Conservation (phyloP, 345 rosid species). For the Kandelia obovata region DNA sequence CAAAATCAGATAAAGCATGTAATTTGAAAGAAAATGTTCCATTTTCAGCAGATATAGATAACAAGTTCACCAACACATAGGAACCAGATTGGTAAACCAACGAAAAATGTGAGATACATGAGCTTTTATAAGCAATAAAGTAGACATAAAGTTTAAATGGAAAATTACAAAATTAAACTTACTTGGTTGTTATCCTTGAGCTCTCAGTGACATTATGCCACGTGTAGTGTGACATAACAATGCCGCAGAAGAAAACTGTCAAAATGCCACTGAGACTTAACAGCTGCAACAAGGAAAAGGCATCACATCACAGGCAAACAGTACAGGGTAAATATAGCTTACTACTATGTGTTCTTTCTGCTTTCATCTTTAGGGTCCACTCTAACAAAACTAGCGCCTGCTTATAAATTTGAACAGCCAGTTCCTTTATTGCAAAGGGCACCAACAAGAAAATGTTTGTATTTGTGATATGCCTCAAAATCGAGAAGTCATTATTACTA, state of each 20-base stretch:
- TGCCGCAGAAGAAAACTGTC: conserved; percentile 68
- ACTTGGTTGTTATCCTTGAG: conserved; percentile 70
- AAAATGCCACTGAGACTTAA: conserved; percentile 61
- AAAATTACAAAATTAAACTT: conserved; percentile 13
- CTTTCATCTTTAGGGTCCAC: too few species aligned
- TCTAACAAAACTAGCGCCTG: too few species aligned
- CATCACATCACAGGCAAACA: background rate
- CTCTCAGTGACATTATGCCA: conserved; percentile 75
- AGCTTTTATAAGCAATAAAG: background rate
- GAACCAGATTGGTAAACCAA: too few species aligned
- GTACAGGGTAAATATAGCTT: background rate
- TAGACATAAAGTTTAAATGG: background rate
- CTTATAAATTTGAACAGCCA: too few species aligned
- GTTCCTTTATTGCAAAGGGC: too few species aligned
- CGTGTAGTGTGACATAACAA: conserved; percentile 68
- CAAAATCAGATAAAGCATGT: background rate
- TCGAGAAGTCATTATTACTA: too few species aligned
- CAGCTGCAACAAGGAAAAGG: conserved; percentile 40
- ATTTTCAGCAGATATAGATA: too few species aligned
- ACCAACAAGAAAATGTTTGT: too few species aligned
- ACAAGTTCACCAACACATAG: too few species aligned
- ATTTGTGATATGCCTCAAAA: too few species aligned
- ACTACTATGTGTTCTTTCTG: background rate
- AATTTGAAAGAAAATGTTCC: background rate
- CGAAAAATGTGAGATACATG: too few species aligned